phyloP scores from a whole-genome alignment of 1,284 basidiomycete genomes.

The Ceratobasidium sp. region DNA sequence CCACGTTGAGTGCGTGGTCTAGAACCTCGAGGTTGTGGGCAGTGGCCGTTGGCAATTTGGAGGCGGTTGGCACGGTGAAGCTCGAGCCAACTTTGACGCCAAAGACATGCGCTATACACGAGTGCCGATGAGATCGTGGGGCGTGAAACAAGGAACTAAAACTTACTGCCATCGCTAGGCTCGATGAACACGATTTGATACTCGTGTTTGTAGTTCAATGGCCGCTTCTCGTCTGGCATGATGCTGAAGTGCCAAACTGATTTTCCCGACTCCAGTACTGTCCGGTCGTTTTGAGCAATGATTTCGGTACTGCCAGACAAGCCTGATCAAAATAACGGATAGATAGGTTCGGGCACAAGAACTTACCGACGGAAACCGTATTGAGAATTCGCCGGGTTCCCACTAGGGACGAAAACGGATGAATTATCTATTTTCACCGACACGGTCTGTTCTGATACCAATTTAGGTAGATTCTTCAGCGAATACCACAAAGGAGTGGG shows the following conservation, averaged over 20 bases:
- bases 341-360: neutral
- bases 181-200: constrained; percentile 69
- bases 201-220: constrained; percentile 65
- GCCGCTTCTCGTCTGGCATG: constrained; percentile 43
- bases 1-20: constrained; percentile 65
- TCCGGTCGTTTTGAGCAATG: constrained; percentile 49
- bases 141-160: neutral
- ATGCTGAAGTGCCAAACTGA: constrained; percentile 50
- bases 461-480: constrained; percentile 26
- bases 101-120: constrained; percentile 62
- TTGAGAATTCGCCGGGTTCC: constrained; percentile 49
- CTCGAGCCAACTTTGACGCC: constrained; percentile 29
- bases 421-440: constrained; percentile 52
- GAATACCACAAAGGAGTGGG: constrained; percentile 67
- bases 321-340: neutral
- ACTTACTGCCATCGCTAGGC: constrained; percentile 63
- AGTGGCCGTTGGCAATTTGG: constrained; percentile 36
- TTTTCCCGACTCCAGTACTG: constrained; percentile 45
- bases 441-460: constrained; percentile 63
- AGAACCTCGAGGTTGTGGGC: constrained; percentile 55
- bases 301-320: constrained; percentile 44
- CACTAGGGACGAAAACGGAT: constrained; percentile 51
- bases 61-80: constrained; percentile 63
- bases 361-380: constrained; percentile 49
- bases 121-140: neutral